Evolutionary conservation across 2,329 filamentous ascomycete species (phyloP), one percentile per base, ranked within the genome.

Genomic region (Clarireedia sp.): DNA sequence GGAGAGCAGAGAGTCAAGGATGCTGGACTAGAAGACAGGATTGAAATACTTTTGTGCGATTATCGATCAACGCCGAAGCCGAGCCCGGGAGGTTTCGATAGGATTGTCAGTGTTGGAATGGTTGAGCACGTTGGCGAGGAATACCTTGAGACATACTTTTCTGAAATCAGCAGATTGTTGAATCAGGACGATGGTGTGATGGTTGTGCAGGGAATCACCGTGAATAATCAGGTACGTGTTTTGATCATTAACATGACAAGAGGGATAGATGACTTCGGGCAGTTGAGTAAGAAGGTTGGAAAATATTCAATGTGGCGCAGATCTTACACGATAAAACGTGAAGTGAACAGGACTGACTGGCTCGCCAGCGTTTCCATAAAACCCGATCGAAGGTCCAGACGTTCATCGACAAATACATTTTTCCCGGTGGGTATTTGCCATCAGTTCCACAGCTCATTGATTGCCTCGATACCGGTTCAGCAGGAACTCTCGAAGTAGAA

Each of bases 351-450:
- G 5, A 50, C 26, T 50, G 7, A 50, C n/a, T 2, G 1, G 16
- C 17, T 12, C 8, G 26, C 5, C 26, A 60, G 55, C 16, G 12
- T n/a, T 33, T 60, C 26, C 57, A 60, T 19, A n/a, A 45, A 26
- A 56, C 48, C 19, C 43, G 23, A 44, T 37, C 37, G 9, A 51
- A 53, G n/a, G 38, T 60, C 8, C 49, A 51, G 8, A 58, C 29
- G 4, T 89, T 89, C 68, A 87, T 89, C 64, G 80, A 84, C 55
- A 79, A 81, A 55, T 87, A 89, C 70, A 88, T 89, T 56, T 89
- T 89, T 69, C 86, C 86, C 0, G 85, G 85, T 17, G 86, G 85
- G 1, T 84, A 88, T 64, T 72, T 89, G 2, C 79, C 80, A 0
- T 78, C 77, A 2, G 77, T 77, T 2, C 77, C 74, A 7, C 75